Base-by-base conservation (phyloP, 371 early-diverging fungal species). In the Scutellospora calospora region DNA sequence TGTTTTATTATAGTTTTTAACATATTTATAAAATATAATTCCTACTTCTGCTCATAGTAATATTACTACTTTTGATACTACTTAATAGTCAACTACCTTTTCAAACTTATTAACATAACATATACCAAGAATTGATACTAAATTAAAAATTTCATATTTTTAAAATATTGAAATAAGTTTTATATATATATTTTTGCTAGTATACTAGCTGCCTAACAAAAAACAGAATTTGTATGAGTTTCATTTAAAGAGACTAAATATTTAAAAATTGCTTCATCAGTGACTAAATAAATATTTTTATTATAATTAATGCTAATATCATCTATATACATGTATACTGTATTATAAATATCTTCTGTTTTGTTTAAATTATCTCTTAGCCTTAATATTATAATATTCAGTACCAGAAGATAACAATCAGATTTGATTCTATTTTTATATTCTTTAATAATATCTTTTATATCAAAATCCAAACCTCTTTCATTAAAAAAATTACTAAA, bases 311-410 rank as follows among this genome's bases (percentile, higher is more conserved):
- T 71, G 18, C 18, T 20, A n/a, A 71, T 20, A 38, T 71, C 45
- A 71, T 71, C n/a, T n/a, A 33, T 20, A 49, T 71, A 71, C 2
- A 49, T 16, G 22, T 51, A 27, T 6, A 27, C 1, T 49, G 38
- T 38, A 38, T 71, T 51, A 51, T 72, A 5, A 72, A 72, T 2
- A 25, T 72, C n/a, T 12, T 6, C n/a, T n/a, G 29, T 38, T 12
- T 41, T 38, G 38, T 72, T 72, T 45, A n/a, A 1, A 49, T 49
- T 41, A 29, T 72, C 52, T 22, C 51, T 27, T 49, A 5, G 72
- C 5, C n/a, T 29, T 20, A 72, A 29, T 72, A 72, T 72, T 25
- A 72, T 20, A 51, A 52, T n/a, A 72, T 72, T 72, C n/a, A 2
- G 49, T 6, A 38, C 5, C 49, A 1, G 16, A 27, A 33, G 5